Conservation (phyloP, 2,329 filamentous ascomycete genomes). For the Alternaria metachromatica region DNA sequence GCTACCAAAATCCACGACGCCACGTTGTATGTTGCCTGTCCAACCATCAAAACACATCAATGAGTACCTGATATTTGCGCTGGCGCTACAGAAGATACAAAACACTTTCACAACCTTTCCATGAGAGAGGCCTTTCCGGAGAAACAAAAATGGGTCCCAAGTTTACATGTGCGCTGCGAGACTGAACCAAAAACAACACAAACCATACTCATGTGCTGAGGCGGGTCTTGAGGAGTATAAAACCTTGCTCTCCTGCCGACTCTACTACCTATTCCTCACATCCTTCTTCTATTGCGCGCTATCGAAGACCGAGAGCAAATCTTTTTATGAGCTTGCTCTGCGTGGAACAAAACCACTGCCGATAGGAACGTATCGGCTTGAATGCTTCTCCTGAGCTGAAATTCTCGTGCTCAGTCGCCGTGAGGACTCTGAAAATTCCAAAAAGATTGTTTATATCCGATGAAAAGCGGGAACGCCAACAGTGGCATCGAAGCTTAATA, state of each 20-base stretch:
- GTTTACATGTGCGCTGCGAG: neutral
- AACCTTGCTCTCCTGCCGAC: neutral
- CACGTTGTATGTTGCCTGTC: neutral
- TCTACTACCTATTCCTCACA: no score
- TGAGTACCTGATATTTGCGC: neutral
- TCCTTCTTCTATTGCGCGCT: neutral
- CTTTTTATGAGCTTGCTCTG: no score
- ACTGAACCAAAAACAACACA: neutral
- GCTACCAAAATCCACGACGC: no score
- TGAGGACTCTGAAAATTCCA: no score
- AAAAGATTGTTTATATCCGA: no score
- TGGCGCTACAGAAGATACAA: neutral
- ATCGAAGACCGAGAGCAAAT: no score
- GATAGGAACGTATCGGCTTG: neutral
- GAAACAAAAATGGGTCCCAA: no score
- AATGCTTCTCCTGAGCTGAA: accelerated
- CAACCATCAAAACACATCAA: neutral
- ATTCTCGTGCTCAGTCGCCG: accelerated
- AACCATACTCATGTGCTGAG: neutral
- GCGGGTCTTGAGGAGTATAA: neutral
- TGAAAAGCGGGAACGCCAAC: no score
- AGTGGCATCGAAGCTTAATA: no score
- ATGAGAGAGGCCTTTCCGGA: no score
- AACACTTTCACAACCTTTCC: no score
- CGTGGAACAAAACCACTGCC: neutral